Percentiles rank a stretch among this genome's conserved stretches.
Conservation (phyloP, 495 filamentous ascomycete genomes). For the Penicillium dipodomyicola region DNA sequence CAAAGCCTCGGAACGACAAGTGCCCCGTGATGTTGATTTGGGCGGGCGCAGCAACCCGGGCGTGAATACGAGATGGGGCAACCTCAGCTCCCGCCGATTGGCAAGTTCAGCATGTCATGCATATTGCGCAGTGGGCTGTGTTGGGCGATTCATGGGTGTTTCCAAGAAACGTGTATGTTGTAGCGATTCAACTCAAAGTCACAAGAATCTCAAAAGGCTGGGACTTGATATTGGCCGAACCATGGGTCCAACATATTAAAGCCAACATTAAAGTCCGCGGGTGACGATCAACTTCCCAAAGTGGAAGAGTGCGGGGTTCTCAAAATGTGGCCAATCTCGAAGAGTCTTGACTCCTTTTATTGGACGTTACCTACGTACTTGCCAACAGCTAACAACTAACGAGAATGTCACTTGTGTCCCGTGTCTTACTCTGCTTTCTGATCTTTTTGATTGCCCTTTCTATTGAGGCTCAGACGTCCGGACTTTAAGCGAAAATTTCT, state of each 20-base stretch:
- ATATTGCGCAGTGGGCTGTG: constrained; percentile 20
- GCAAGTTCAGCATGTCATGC: constrained; percentile 4
- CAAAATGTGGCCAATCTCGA: background rate
- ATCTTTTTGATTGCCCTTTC: constrained; percentile 11
- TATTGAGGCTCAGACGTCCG: constrained; percentile 14
- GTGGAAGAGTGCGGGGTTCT: constrained; percentile 8
- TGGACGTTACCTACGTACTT: constrained; percentile 6
- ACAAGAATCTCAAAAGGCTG: background rate
- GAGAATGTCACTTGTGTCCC: background rate
- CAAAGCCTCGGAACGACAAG: constrained; percentile 4
- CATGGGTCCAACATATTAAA: background rate
- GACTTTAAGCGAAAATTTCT: background rate
- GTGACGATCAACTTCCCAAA: background rate
- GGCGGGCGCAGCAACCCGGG: constrained; percentile 12
- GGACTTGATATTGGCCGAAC: background rate
- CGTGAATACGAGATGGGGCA: constrained; percentile 23
- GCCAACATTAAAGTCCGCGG: background rate
- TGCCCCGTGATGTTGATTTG: constrained; percentile 15
- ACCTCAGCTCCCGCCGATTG: constrained; percentile 13
- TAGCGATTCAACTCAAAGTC: background rate
- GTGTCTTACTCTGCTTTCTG: background rate
- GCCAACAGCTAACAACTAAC: constrained; percentile 1
- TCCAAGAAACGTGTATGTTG: too few relatives aligned
- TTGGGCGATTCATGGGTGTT: background rate
- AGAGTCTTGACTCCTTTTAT: background rate